Evolutionary conservation across 2,329 filamentous ascomycete species (phyloP).

Genomic region (Aspergillus arachidicola): DNA sequence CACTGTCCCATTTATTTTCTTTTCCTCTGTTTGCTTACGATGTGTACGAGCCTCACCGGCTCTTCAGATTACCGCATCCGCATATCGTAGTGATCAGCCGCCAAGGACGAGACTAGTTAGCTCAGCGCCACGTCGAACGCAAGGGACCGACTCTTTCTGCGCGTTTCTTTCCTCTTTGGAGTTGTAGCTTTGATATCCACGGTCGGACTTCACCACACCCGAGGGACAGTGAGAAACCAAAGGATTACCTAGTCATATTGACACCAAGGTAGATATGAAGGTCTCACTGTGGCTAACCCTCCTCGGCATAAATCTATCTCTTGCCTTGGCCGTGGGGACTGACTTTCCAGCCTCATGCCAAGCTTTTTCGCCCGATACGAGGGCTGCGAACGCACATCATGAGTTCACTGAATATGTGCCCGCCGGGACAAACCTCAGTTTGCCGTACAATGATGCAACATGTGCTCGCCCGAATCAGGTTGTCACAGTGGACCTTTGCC

Average conservation of each 20-base stretch:
- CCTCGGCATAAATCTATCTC: background rate
- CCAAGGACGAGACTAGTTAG: background rate
- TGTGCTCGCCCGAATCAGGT: background rate
- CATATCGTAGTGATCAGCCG: too few relatives aligned
- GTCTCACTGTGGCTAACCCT: background rate
- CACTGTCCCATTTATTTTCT: too few relatives aligned
- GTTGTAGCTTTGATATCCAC: background rate
- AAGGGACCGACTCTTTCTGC: background rate
- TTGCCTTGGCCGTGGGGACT: too few relatives aligned
- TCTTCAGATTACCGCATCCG: too few relatives aligned
- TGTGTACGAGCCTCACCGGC: too few relatives aligned
- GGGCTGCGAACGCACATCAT: background rate
- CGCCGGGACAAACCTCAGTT: background rate
- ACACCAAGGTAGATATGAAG: constrained; percentile 1
- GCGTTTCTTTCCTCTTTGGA: background rate
- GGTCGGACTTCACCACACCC: background rate
- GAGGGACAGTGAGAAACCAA: background rate
- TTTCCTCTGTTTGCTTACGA: too few relatives aligned
- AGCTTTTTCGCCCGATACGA: background rate
- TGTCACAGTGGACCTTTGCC: background rate
- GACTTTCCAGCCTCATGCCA: background rate
- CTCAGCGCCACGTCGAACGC: background rate
- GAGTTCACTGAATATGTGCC: background rate
- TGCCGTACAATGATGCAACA: background rate
- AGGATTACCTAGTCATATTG: background rate